Evolutionary conservation across 2,329 filamentous ascomycete genomes (phyloP), one percentile per base, ranked within the genome.

Genomic region (Chaetothyriales sp.): DNA sequence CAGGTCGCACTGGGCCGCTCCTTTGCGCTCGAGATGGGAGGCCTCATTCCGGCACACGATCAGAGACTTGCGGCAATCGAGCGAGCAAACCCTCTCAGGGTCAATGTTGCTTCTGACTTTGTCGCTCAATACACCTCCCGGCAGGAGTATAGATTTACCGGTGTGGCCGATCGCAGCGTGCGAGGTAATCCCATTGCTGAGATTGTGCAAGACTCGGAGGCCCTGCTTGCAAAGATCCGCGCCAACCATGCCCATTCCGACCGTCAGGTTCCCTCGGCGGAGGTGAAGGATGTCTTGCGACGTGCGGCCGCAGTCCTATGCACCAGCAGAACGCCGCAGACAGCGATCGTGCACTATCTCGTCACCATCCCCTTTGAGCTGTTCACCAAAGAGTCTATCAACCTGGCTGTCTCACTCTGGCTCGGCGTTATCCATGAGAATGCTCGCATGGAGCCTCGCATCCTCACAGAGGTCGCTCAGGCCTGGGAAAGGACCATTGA

Each of bases 401-500:
- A 95, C 64, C 79, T 96, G 48, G 93, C 92, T 5, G 84, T 95
- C 36, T 95, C 92, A 3, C 72, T 98, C 5, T 99, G 92, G 92
- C 80, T 95, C 54, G 92, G 92, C 22, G 86, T 96, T 12, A 93
- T 96, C 62, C 92, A 96, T 61, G 92, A 98, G 65, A 96, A 95
- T 61, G 86, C 89, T 2, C 78, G 79, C 51, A 82, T 95, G 67
- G 88, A 95, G 65, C 78, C 90, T 7, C 81, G 88, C 54, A 80
- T 99, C 51, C 70, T 98, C 28, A 81, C 81, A 49, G 87, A 94
- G 64, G 86, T 96, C 60, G 83, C 84, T 8, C 84, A 92, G 62
- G 85, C 90, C 56, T 98, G 90, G 86, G 90, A 96, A 66, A 74
- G 77, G 51, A 92, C 84, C 3, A 81, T 95, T 45, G 77, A 85